A percentile compares a stretch with the other conserved stretches of the same genome.
These are phyloP conservation scores for Globisporangium iwayamae DNA, from an alignment of 352 stramenopile genomes.

Conservation along the genomic window DNA sequence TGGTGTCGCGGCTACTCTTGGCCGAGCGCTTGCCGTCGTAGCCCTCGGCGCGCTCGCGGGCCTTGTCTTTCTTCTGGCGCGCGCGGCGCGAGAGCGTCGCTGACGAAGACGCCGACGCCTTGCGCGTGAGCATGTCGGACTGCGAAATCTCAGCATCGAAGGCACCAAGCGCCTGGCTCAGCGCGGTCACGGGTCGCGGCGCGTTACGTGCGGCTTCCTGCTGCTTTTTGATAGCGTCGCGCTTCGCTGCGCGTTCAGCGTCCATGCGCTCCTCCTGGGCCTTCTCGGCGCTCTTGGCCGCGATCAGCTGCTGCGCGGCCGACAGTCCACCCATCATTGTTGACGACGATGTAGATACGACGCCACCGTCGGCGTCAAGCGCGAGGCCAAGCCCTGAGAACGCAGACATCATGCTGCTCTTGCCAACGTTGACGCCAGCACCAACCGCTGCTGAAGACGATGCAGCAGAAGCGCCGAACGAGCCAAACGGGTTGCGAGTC, in stretches of 20 bases:
- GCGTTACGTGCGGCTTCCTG: conserved; percentile 22
- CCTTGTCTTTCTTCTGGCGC: conserved; percentile 44
- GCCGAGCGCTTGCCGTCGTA: conserved; percentile 21
- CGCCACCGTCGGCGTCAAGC: conserved; percentile 26
- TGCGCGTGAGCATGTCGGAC: conserved; percentile 25
- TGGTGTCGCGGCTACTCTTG: conserved; percentile 30
- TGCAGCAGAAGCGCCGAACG: conserved; percentile 1
- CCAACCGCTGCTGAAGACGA: neutral
- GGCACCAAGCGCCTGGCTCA: conserved; percentile 56
- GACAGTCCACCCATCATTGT: conserved; percentile 16
- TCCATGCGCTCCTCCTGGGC: conserved; percentile 26
- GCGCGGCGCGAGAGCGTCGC: conserved; percentile 32
- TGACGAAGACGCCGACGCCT: conserved; percentile 22
- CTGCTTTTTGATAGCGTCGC: conserved; percentile 28
- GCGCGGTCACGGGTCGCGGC: conserved; percentile 34
- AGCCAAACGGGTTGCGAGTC: conserved; percentile 23
- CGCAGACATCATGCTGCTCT: conserved; percentile 40
- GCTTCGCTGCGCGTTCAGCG: conserved; percentile 16
- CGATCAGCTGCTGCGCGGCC: conserved; percentile 50
- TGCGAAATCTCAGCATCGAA: conserved; percentile 57
- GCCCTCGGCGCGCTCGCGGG: conserved; percentile 24
- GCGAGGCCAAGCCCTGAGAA: conserved; percentile 56
- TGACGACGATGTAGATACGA: conserved; percentile 11
- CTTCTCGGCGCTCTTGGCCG: conserved; percentile 41
- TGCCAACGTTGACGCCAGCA: conserved; percentile 16